phyloP scores from a whole-genome alignment of 2,329 filamentous ascomycete genomes.

The Acarospora socialis region DNA sequence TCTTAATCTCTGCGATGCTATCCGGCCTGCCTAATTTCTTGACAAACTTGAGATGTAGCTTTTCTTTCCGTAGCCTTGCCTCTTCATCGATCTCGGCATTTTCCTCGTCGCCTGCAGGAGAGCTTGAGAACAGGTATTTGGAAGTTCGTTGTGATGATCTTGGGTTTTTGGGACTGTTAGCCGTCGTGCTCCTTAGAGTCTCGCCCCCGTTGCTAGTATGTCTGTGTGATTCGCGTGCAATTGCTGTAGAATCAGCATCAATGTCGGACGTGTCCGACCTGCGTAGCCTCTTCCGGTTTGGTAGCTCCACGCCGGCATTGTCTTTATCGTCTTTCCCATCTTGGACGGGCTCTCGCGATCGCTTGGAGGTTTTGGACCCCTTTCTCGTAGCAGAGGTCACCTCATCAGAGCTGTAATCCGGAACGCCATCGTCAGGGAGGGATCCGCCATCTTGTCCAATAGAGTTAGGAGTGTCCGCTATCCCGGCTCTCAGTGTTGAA shows the following conservation, averaged over 20 bases:
- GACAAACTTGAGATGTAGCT: slow-evolving; percentile 71
- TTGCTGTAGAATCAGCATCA: no score
- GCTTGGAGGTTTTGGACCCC: neutral
- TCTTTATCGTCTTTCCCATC: neutral
- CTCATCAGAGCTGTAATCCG: slow-evolving; percentile 7
- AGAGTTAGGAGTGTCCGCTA: neutral
- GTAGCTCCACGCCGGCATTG: slow-evolving; percentile 8
- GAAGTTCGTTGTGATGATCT: slow-evolving; percentile 38
- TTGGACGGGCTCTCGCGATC: neutral
- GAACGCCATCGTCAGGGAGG: slow-evolving; percentile 8
- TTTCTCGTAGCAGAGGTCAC: slow-evolving; percentile 1
- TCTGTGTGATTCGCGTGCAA: slow-evolving; percentile 5
- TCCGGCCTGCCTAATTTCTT: slow-evolving; percentile 80
- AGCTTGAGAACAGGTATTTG: slow-evolving; percentile 45
- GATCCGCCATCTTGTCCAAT: neutral
- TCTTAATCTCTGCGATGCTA: slow-evolving; percentile 54
- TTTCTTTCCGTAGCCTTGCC: slow-evolving; percentile 46
- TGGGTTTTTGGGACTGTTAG: slow-evolving; percentile 18
- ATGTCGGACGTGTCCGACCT: slow-evolving; percentile 6
- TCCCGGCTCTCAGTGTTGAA: slow-evolving; percentile 8
- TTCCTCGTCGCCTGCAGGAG: slow-evolving; percentile 25
- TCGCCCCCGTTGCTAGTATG: slow-evolving; percentile 3
- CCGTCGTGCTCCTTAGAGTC: slow-evolving; percentile 7
- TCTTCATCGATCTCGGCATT: slow-evolving; percentile 36
- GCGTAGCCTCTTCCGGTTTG: slow-evolving; percentile 11